Evolutionary conservation across 345 rosid species (phyloP), one percentile per base, ranked within the genome.

Genomic region (Draba incana): DNA sequence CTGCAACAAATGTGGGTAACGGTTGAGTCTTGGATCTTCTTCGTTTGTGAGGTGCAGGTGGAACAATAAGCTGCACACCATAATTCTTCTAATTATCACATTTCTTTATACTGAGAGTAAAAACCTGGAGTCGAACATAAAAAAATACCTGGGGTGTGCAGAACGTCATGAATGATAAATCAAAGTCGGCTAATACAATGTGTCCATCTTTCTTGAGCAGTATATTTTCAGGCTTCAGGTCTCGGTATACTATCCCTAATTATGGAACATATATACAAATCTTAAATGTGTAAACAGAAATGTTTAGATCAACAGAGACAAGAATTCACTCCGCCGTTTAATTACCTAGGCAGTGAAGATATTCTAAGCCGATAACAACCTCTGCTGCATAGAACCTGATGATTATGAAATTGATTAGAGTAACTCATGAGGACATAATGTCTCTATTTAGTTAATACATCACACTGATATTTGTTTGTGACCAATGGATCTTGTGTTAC

Each of bases 281-380:
- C 10, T 49, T 33, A 49, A 24, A 42, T 58, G 25, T 45, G 16
- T 55, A 24, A 28, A 50, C 16, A 65, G 73, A 6, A 38, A 52
- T 57, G 15, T 35, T 30, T 44, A 52, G 12, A 31, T 7, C 2
- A 54, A 38, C 35, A 74, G 49, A 46, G 50, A 49, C 50, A 39
- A 52, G 38, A 41, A 33, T 58, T 55, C 33, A 47, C 8, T 16
- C 62, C 2, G 8, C 31, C 12, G 12, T 56, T 37, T 49, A 62
- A 20, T 37, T 84, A 94, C 99, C 99, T 81, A 94, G 82, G 83
- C 96, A 94, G 51, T 94, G 99, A 75, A 94, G 96, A 79, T 94
- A 94, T 76, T 94, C 99, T 81, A 94, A 77, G 63, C 88, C 85
- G 64, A 85, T 78, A 52, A 89, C 86, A 11, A 94, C 95, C 79